Evolutionary conservation across 495 filamentous ascomycete genomes (phyloP).

Genomic region (Bryoglossum gracile): DNA sequence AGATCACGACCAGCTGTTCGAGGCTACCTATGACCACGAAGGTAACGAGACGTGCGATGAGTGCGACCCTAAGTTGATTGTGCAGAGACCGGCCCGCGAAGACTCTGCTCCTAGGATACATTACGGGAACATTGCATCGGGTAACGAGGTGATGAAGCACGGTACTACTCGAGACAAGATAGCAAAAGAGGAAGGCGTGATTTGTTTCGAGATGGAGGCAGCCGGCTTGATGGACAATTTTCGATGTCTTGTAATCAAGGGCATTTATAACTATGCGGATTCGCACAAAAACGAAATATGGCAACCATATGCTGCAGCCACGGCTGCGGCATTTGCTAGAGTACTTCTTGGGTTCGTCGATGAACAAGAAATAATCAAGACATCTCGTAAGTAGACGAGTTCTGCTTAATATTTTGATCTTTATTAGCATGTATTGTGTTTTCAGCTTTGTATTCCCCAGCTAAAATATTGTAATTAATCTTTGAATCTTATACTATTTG

Average conservation of each 20-base stretch:
- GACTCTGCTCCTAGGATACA: slow-evolving; percentile 13
- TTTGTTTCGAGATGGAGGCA: slow-evolving; percentile 43
- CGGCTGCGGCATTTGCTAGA: slow-evolving; percentile 28
- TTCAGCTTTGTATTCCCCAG: background rate
- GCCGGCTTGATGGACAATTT: slow-evolving; percentile 31
- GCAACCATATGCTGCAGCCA: slow-evolving; percentile 30
- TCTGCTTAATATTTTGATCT: background rate
- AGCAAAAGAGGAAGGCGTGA: slow-evolving; percentile 14
- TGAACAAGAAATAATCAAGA: slow-evolving; percentile 2
- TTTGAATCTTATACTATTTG: background rate
- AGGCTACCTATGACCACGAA: slow-evolving; percentile 29
- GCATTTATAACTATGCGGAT: slow-evolving; percentile 36
- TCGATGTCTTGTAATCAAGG: slow-evolving; percentile 33
- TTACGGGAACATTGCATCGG: slow-evolving; percentile 38
- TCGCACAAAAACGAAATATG: slow-evolving; percentile 33
- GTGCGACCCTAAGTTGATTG: slow-evolving; percentile 4
- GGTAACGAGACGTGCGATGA: slow-evolving; percentile 6
- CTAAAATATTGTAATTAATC: background rate
- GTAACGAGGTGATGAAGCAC: slow-evolving; percentile 34
- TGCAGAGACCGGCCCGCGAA: background rate
- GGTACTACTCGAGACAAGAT: slow-evolving; percentile 28
- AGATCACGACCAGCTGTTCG: slow-evolving; percentile 27
- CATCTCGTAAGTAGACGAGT: background rate
- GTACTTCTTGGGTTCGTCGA: background rate
- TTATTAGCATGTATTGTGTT: background rate